Base-by-base conservation (phyloP, 1,284 basidiomycete genomes). In the Vanrija sp. region DNA sequence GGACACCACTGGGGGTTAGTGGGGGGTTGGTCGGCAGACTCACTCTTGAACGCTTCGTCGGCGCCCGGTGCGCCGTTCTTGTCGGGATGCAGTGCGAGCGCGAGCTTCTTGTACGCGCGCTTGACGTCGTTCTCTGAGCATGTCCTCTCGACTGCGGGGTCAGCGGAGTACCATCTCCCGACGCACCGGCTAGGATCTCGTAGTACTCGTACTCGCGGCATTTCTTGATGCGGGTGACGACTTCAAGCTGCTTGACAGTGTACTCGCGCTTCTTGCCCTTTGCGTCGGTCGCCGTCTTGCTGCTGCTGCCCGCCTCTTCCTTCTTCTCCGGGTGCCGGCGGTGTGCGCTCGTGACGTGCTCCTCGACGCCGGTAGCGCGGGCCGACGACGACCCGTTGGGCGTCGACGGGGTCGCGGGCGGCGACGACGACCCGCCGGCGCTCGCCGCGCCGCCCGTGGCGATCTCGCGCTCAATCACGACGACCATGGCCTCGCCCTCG, bases 21-120 rank as follows among this genome's bases (percentile, higher is more conserved):
- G 19, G n/a, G 44, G n/a, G 16, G 43, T 15, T n/a, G 6, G 27
- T n/a, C 10, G 25, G 3, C 5, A 27, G n/a, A 82, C 87, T 55
- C 68, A 96, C 91, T 81, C 80, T 99, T 99, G 80, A 99, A 99
- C 2, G 96, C 96, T 74, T 99, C 96, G 62, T 98, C 96, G 15
- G 96, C 95, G 18, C 94, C 92, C 14, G 96, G 95, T 18, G 96
- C 96, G 16, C 90, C 88, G 69, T 97, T 97, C 79, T 98, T 98
- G 76, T 98, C 95, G 0, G 95, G 95, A 78, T 98, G 95, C 60
- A 98, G 76, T 46, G 88, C 88, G 54, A 98, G 78, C 37, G 95
- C 95, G 53, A 98, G 82, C 90, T 98, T 99, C 57, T 93, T 84
- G 81, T 98, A 98, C 18, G 95, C 93, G 77, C 90, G 94, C 81